phyloP scores from a whole-genome alignment of 768 basidiomycete species.

The Artomyces pyxidatus region DNA sequence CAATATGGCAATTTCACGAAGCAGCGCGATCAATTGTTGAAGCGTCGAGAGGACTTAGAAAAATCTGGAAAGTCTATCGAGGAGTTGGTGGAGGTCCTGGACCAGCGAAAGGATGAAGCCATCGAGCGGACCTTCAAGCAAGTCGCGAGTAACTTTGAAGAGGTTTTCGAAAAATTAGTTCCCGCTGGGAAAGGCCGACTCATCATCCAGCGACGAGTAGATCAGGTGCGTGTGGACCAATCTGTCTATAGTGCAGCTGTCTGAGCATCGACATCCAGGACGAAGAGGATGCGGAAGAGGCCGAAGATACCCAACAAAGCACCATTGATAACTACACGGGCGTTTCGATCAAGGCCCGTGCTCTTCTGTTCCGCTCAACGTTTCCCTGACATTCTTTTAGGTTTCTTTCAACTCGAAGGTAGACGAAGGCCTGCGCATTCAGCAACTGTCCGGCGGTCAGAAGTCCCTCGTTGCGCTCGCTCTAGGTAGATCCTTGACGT shows the following conservation, averaged over 20 bases:
- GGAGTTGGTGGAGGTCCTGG: conserved; percentile 87
- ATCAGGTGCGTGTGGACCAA: conserved; percentile 46
- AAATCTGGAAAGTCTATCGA: conserved; percentile 84
- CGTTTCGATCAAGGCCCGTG: conserved; percentile 80
- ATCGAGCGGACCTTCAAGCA: conserved; percentile 98
- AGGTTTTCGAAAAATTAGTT: conserved; percentile 94
- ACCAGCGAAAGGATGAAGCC: conserved; percentile 96
- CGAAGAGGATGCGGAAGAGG: conserved; percentile 66
- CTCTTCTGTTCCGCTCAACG: not conserved
- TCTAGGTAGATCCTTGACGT: conserved; percentile 44
- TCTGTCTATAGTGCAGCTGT: not conserved
- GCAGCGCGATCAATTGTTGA: conserved; percentile 84
- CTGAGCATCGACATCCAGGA: conserved; percentile 35
- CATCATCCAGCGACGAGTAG: conserved; percentile 88
- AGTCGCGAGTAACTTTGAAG: conserved; percentile 93
- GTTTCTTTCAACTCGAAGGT: conserved; percentile 99
- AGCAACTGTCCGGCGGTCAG: conserved; percentile 95
- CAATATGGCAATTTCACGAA: conserved; percentile 98
- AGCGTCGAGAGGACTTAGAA: conserved; percentile 87
- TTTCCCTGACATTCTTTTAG: conserved; percentile 29
- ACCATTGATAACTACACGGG: conserved; percentile 93
- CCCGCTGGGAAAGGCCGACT: conserved; percentile 87
- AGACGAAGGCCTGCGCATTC: conserved; percentile 93
- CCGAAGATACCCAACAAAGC: conserved; percentile 63
- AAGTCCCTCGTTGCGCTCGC: conserved; percentile 96